Percentiles rank a stretch among this genome's conserved stretches.
Conservation (phyloP, 2,329 filamentous ascomycete genomes). For the Talaromyces sp. region DNA sequence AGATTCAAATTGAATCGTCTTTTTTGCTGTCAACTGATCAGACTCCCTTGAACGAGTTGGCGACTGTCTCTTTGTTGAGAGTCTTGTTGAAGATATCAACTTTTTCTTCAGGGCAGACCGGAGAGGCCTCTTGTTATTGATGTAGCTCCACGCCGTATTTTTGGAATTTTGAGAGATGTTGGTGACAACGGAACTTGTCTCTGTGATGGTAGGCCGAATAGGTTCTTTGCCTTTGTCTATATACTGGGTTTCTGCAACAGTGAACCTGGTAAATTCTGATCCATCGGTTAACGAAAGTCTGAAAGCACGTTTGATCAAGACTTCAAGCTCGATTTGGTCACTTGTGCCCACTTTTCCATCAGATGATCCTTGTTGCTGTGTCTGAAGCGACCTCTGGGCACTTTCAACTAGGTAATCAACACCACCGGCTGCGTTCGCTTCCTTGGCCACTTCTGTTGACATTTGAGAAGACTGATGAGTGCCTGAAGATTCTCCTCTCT, state of each 20-base stretch:
- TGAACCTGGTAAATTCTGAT: background rate
- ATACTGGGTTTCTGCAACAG: background rate
- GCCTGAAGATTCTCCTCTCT: background rate
- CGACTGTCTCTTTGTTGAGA: background rate
- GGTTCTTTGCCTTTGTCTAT: slow-evolving; percentile 1
- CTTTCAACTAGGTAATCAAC: background rate
- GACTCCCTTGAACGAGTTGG: background rate
- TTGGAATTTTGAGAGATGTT: background rate
- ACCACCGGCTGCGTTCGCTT: background rate
- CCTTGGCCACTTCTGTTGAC: background rate
- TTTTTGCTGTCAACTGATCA: background rate
- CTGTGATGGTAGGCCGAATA: background rate
- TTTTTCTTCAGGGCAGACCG: background rate
- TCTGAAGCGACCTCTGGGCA: background rate
- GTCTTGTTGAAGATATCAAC: background rate
- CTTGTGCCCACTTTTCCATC: background rate
- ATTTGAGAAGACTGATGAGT: background rate
- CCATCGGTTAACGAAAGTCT: background rate
- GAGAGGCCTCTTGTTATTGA: background rate
- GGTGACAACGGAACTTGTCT: background rate
- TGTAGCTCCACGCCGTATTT: background rate
- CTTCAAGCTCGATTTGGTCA: background rate
- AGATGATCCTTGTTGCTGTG: background rate
- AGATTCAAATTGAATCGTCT: background rate
- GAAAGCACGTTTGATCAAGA: background rate